Evolutionary conservation across 1,284 basidiomycete species (phyloP), one percentile per base, ranked within the genome.

Genomic region (Naganishia cerealis): DNA sequence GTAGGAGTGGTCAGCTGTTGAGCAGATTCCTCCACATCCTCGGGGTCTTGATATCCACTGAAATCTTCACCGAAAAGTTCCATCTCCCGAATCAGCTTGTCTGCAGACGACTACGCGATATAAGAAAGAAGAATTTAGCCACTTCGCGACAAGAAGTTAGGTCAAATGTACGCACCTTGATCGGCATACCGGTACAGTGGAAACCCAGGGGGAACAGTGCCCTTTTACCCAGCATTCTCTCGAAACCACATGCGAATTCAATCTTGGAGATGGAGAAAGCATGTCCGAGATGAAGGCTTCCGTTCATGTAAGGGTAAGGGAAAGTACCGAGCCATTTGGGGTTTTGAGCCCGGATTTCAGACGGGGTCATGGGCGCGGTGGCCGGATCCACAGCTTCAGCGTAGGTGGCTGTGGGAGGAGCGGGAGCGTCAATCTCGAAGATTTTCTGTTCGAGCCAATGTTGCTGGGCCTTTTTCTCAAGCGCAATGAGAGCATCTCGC

Each of bases 241-340:
- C 90, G 80, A 91, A 99, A 26, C 96, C 96, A 50, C 94, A 90
- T 1, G 90, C 88, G 76, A 99, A 99, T 81, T 99, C 96, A 79
- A 98, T 90, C 84, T 99, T 99, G 71, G 92, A 94, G 80, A 99
- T 92, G 52, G 94, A 95, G 82, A 99, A 99, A 0, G 91, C 95
- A 82, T 99, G 96, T 52, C 96, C 96, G 42, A 99, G 85, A 81
- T 99, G 96, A 73, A 99, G 85, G 72, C 90, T 91, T 59, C 96
- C 96, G 79, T 99, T 99, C 93, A 98, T 98, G 85, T 99, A 99
- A 1, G 93, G 91, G 82, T 85, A 95, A 36, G 95, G 93, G 80
- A 91, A 94, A 80, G 88, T 97, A 67, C 94, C 94, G 76, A 98
- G 91, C 92, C 93, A 98, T 83, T 97, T 99, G 42, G 94, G 94